Base-by-base conservation (phyloP, 331 rosid species). In the Dryas integrifolia region DNA sequence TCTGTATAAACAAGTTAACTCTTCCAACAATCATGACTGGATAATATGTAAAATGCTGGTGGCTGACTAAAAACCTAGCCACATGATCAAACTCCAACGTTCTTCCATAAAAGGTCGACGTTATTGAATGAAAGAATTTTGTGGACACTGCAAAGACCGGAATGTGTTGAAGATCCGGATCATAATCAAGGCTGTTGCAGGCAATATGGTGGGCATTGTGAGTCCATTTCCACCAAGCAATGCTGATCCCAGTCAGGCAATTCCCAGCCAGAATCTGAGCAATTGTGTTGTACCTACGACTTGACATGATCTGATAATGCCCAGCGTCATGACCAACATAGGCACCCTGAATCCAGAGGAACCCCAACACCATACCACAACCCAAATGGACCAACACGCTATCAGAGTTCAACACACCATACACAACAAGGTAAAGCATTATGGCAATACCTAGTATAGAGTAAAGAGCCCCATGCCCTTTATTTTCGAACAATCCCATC, bases 201-300 rank as follows among this genome's bases (percentile, higher is more conserved):
- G 96, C 84, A 58, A 92, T 83, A 26, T 92, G 97, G 35, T 92
- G 97, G 11, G 90, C 93, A 66, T 92, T 92, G 57, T 92, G 97
- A 48, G 97, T 92, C 97, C 97, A 92, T 49, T 92, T 92, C 97
- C 97, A 92, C 96, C 97, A 89, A 9, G 97, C 97, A 62, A 92
- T 92, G 76, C 97, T 89, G 41, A 92, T 92, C 30, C 97, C 97
- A 13, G 96, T 92, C 41, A 92, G 16, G 68, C 91, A 89, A 77
- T 92, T 92, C 11, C 97, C 97, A 41, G 93, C 82, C 14, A 89
- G 6, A 16, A 92, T 45, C 58, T 92, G 97, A 0, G 87, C 91
- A 0, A 92, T 7, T 77, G 79, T 86, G 86, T 78, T 92, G 35
- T 52, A 87, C 5, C 76, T 66, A 0, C 61, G 77, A 47, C 74